Evolutionary conservation across 2,329 filamentous ascomycete genomes (phyloP).

Genomic region (Zasmidium angulare): DNA sequence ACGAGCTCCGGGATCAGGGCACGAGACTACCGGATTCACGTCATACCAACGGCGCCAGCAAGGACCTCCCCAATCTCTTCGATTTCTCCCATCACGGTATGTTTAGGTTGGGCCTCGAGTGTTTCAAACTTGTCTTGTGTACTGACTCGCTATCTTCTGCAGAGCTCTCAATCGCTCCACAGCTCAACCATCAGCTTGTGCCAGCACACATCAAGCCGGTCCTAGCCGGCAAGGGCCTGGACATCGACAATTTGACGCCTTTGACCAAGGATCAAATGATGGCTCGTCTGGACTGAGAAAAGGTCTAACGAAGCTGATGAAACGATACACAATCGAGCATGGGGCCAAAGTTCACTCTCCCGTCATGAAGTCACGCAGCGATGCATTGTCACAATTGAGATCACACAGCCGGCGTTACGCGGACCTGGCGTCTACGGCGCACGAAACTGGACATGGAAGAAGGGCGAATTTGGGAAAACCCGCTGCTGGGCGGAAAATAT

Average conservation of each 20-base stretch:
- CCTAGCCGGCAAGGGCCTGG: conserved; percentile 72
- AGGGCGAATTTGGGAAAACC: not conserved
- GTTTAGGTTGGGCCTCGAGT: not conserved
- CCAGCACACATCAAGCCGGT: conserved; percentile 76
- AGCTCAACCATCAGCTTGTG: conserved; percentile 84
- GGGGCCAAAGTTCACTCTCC: conserved; percentile 14
- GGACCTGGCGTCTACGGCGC: conserved; percentile 30
- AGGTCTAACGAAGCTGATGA: not conserved
- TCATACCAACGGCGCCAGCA: conserved; percentile 74
- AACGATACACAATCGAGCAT: not conserved
- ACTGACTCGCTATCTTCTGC: conserved; percentile 13
- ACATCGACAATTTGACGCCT: conserved; percentile 91
- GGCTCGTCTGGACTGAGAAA: conserved; percentile 80
- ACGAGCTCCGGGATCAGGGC: conserved; percentile 87
- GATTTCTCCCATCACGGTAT: conserved; percentile 92
- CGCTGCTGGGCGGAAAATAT: conserved; percentile 8
- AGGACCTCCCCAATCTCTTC: conserved; percentile 84
- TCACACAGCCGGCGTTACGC: conserved; percentile 28
- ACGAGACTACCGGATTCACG: conserved; percentile 93
- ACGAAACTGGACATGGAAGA: conserved; percentile 13
- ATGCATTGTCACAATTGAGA: conserved; percentile 28
- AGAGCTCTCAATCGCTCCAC: conserved; percentile 96
- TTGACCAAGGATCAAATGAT: conserved; percentile 96
- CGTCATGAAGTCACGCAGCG: conserved; percentile 43
- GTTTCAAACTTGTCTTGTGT: conserved; percentile 1